A percentile compares a stretch with the other conserved stretches of the same genome.
These are phyloP conservation scores for Silene noctiflora DNA, from an alignment of 179 eudicot species.

Conservation along the genomic window DNA sequence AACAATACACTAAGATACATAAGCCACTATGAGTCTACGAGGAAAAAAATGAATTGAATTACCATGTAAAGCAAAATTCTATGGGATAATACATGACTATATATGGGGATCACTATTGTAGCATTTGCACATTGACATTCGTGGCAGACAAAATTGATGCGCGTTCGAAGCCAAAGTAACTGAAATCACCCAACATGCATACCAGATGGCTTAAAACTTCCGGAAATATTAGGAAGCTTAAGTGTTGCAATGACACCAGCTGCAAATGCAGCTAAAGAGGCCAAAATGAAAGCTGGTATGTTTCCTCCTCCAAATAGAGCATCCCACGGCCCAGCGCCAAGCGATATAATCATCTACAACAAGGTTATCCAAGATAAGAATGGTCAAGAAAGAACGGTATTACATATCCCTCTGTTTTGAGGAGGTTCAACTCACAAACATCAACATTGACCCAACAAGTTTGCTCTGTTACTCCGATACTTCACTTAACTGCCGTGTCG, in stretches of 20 bases:
- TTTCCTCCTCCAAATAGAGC: conserved; percentile 99
- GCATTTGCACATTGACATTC: conserved; percentile 12
- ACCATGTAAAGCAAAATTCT: conserved; percentile 16
- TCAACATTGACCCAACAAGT: conserved; percentile 6
- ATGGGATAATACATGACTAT: conserved; percentile 12
- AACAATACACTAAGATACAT: conserved; percentile 20
- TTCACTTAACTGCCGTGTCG: too few relatives aligned
- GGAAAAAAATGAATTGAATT: conserved; percentile 29
- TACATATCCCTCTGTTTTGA: neutral
- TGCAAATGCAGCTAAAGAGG: conserved; percentile 69
- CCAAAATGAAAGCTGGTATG: conserved; percentile 85
- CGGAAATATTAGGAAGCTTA: conserved; percentile 74
- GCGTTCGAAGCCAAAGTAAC: neutral
- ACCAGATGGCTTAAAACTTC: conserved; percentile 56
- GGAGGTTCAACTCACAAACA: neutral
- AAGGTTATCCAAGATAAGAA: neutral
- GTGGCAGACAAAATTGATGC: conserved; percentile 5
- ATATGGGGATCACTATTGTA: conserved; percentile 7
- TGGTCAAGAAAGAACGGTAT: neutral
- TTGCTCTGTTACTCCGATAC: too few relatives aligned
- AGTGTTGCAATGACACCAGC: conserved; percentile 72
- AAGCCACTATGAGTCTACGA: conserved; percentile 12
- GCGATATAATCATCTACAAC: conserved; percentile 81
- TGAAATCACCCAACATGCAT: conserved; percentile 70
- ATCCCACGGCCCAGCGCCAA: conserved; percentile 99